Percentiles rank a stretch among this genome's conserved stretches.
Conservation (phyloP, 257 asterid species). For the Scutellaria baicalensis region DNA sequence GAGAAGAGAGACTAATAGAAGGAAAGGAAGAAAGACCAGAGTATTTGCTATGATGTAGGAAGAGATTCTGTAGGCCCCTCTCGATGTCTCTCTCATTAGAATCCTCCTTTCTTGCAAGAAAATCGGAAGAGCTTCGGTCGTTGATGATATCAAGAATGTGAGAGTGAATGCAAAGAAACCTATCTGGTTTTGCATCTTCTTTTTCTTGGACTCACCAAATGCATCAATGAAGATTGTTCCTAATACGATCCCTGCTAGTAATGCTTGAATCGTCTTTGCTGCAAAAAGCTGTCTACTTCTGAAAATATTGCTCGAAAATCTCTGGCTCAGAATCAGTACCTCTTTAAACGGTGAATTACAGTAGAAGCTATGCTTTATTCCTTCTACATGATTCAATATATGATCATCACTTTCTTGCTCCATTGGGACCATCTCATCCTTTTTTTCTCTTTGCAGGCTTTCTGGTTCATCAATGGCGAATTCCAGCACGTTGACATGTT, state of each 20-base stretch:
- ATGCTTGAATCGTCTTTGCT: constrained; percentile 50
- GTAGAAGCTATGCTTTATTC: constrained; percentile 14
- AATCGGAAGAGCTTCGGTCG: constrained; percentile 85
- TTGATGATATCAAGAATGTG: constrained; percentile 61
- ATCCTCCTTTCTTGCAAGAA: constrained; percentile 70
- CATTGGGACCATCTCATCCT: not conserved
- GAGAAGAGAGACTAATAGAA: constrained; percentile 46
- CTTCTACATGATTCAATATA: not conserved
- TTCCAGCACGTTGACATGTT: constrained; percentile 62
- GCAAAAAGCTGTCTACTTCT: constrained; percentile 58
- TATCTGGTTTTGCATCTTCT: constrained; percentile 43
- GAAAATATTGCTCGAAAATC: constrained; percentile 55
- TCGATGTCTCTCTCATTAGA: constrained; percentile 55
- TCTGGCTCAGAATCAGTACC: constrained; percentile 40
- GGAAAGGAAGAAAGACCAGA: constrained; percentile 65
- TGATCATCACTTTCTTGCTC: not conserved
- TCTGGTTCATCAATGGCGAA: constrained; percentile 56
- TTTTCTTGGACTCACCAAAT: constrained; percentile 21
- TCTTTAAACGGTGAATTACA: constrained; percentile 42
- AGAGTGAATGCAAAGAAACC: constrained; percentile 80
- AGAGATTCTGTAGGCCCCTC: constrained; percentile 70
- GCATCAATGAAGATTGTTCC: constrained; percentile 55
- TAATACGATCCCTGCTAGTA: constrained; percentile 51
- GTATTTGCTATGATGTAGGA: constrained; percentile 63
- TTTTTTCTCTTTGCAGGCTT: constrained; percentile 28